Conservation (phyloP, 2,329 filamentous ascomycete genomes). For the Metarhizium guizhouense region DNA sequence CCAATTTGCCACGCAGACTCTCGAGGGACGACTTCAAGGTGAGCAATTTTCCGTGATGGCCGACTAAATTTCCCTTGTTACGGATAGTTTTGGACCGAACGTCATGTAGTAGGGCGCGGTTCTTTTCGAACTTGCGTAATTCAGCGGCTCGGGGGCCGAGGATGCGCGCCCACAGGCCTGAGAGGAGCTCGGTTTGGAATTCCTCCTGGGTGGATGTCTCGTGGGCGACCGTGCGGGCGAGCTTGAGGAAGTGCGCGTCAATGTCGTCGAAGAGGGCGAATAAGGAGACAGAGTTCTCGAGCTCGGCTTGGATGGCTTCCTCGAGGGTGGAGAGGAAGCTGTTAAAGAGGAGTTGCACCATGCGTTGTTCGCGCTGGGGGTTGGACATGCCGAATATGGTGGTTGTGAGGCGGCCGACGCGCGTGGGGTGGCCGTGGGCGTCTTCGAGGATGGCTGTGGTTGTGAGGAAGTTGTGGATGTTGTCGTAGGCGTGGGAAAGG, state of each 20-base stretch:
- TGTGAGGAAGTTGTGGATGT: conserved; percentile 70
- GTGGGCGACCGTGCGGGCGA: conserved; percentile 75
- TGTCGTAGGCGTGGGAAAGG: conserved; percentile 67
- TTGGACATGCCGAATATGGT: conserved; percentile 71
- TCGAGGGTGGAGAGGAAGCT: conserved; percentile 83
- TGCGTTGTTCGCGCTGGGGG: conserved; percentile 69
- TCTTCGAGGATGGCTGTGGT: conserved; percentile 52
- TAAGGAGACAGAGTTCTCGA: conserved; percentile 69
- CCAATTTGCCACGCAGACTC: conserved; percentile 71
- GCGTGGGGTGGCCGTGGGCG: conserved; percentile 48
- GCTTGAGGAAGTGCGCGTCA: conserved; percentile 81
- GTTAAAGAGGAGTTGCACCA: conserved; percentile 74
- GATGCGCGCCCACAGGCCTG: conserved; percentile 76
- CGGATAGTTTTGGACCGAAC: conserved; percentile 75
- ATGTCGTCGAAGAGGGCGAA: conserved; percentile 89
- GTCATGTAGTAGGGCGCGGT: conserved; percentile 67
- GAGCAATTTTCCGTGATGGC: conserved; percentile 77
- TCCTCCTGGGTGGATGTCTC: conserved; percentile 76
- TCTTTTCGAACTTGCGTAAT: conserved; percentile 87
- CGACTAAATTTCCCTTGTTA: conserved; percentile 79
- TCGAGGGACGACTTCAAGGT: conserved; percentile 82
- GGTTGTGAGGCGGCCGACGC: conserved; percentile 59
- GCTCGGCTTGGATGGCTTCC: conserved; percentile 77
- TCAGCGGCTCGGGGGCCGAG: conserved; percentile 66
- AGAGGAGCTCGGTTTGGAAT: conserved; percentile 70